Evolutionary conservation across 805 yeast species (phyloP).

Genomic region (Clavispora carvajalis): DNA sequence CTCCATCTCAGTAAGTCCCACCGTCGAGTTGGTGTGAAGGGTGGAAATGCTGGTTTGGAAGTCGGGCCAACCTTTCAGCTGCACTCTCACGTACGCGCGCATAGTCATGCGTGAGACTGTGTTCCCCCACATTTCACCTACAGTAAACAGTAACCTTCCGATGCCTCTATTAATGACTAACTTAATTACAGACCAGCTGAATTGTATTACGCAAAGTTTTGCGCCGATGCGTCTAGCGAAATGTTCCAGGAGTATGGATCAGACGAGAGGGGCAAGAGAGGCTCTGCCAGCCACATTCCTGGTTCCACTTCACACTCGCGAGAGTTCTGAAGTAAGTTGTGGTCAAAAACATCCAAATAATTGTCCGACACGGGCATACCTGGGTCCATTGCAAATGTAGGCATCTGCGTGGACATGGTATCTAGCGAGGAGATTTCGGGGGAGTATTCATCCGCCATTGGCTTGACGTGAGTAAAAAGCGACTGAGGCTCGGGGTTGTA

Average conservation of each 20-base stretch:
- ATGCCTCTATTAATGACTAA: not conserved
- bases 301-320: not conserved
- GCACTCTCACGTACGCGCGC: too few species aligned
- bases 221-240: not conserved
- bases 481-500: not conserved
- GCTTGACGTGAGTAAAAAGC: not conserved
- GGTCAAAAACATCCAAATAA: not conserved
- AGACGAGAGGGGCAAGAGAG: not conserved
- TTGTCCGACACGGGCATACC: not conserved
- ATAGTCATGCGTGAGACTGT: too few species aligned
- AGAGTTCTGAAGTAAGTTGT: not conserved
- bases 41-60: too few species aligned
- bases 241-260: not conserved
- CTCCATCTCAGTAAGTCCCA: too few species aligned
- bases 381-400: not conserved
- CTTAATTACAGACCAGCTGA: not conserved
- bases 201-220: not conserved
- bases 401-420: not conserved
- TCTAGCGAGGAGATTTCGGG: not conserved
- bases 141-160: too few species aligned
- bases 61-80: too few species aligned
- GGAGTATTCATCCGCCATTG: not conserved
- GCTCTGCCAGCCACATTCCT: not conserved
- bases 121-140: not conserved
- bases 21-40: too few species aligned